Base-by-base conservation (phyloP, 441 rosid species). In the Arabidopsis lyrata region DNA sequence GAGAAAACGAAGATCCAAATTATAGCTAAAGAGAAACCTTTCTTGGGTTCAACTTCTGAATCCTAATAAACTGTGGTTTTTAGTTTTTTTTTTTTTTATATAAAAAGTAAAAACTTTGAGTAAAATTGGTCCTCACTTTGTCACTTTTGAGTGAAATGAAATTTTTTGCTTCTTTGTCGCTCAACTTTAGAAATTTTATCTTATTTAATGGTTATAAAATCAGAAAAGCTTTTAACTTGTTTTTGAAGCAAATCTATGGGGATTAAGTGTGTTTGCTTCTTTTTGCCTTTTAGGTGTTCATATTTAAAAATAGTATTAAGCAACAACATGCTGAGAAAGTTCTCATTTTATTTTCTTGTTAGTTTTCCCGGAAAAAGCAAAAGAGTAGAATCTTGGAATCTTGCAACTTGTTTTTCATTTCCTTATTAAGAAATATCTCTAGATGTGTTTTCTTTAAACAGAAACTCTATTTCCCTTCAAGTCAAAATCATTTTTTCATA, bases 351-450 rank as follows among this genome's bases (percentile, higher is more conserved):
- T 24, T 24, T 24, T 24, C 27, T 3, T 18, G 76, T 41, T 63
- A 63, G 55, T 57, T 70, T 77, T 42, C 76, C 24, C 11, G 5
- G 73, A 65, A 77, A 77, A 72, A 47, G 77, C 44, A 77, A 70
- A 77, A 53, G 63, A 59, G 56, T 38, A 58, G 70, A 76, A 62
- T 61, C 78, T 75, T 61, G 35, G 54, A 68, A 22, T 54, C 65
- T 58, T 70, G 73, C 80, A 58, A 71, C 77, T 71, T 65, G 80
- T 31, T 77, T 18, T 11, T 13, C 35, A 44, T 71, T 71, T 77
- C 76, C 53, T 59, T 71, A 71, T 66, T 71, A 58, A 77, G 80
- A 63, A 39, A 70, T 47, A 64, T 49, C 60, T 75, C 48, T 34
- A 68, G 32, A 53, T 53, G 55, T 53, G 50, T 14, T 61, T 60